Evolutionary conservation across 2,329 filamentous ascomycete genomes (phyloP).

Genomic region (Nigrograna mackinnonii): DNA sequence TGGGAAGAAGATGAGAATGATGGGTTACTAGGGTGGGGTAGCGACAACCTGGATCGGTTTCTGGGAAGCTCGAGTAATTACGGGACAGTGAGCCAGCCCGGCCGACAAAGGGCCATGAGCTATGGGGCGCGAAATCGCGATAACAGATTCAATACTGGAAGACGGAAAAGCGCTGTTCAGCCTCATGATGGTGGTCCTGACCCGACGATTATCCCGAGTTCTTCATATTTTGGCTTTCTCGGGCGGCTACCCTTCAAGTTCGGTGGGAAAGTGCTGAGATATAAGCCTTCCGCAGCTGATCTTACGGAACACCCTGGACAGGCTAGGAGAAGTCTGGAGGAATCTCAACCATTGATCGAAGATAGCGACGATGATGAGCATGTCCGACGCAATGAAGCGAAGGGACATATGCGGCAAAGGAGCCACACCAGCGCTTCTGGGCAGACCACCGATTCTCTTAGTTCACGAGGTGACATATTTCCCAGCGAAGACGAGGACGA

Average conservation of each 20-base stretch:
- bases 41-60: constrained; percentile 83
- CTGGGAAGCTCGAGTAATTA: constrained; percentile 69
- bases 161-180: constrained; percentile 60
- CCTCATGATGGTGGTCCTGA: constrained; percentile 61
- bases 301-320: constrained; percentile 81
- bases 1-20: constrained; percentile 76
- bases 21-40: constrained; percentile 73
- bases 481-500: constrained; percentile 93
- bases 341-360: constrained; percentile 74
- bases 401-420: constrained; percentile 59
- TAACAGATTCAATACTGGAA: constrained; percentile 27
- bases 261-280: constrained; percentile 76
- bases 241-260: constrained; percentile 83
- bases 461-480: constrained; percentile 87
- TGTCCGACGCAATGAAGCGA: constrained; percentile 22
- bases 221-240: constrained; percentile 82
- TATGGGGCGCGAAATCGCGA: constrained; percentile 71
- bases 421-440: constrained; percentile 81
- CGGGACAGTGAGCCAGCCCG: constrained; percentile 60
- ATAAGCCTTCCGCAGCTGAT: constrained; percentile 89
- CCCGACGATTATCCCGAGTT: constrained; percentile 87
- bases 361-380: constrained; percentile 54
- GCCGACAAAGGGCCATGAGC: constrained; percentile 81
- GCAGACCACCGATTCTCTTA: constrained; percentile 81
- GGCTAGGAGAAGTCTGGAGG: constrained; percentile 56